A percentile compares a stretch with the other conserved stretches of the same genome.
Evolutionary conservation across 108 stramenopile genomes (phyloP).

Genomic region (Fragilaria radians): DNA sequence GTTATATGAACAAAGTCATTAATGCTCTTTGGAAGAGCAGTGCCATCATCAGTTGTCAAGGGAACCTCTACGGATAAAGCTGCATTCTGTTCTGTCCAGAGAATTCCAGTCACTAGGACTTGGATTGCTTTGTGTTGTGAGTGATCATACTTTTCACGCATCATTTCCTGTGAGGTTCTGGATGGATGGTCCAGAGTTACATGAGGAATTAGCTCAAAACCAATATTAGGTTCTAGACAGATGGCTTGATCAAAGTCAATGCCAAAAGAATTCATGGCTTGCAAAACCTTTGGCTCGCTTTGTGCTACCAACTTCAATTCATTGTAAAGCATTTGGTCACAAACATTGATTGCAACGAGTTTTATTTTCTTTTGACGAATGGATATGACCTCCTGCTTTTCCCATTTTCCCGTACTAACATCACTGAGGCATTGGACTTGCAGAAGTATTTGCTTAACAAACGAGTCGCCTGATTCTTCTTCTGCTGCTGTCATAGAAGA

Average conservation of each 20-base stretch:
- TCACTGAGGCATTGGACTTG: conserved; percentile 16
- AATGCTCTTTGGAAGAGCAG: conserved; percentile 23
- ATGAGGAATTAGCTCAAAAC: conserved; percentile 37
- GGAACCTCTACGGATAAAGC: conserved; percentile 50
- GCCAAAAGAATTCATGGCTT: not conserved
- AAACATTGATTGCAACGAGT: conserved; percentile 46
- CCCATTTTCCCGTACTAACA: too few species aligned
- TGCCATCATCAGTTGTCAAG: not conserved
- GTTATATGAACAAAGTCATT: conserved; percentile 77
- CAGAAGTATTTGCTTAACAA: conserved; percentile 27
- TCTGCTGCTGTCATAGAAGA: conserved; percentile 17
- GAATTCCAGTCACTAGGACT: conserved; percentile 21
- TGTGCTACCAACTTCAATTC: conserved; percentile 5
- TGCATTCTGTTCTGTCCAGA: conserved; percentile 36
- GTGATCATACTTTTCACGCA: conserved; percentile 20
- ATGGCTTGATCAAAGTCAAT: not conserved
- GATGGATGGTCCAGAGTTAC: conserved; percentile 54
- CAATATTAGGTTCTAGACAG: not conserved
- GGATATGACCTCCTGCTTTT: not conserved
- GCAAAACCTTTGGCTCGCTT: not conserved
- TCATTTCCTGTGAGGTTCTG: conserved; percentile 19
- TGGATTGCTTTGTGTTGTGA: conserved; percentile 19
- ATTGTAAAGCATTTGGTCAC: conserved; percentile 14
- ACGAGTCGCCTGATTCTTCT: conserved; percentile 21
- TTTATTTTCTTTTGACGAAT: conserved; percentile 18